Base-by-base conservation (phyloP, 208 protist genomes). In the Crithidia sp. region DNA sequence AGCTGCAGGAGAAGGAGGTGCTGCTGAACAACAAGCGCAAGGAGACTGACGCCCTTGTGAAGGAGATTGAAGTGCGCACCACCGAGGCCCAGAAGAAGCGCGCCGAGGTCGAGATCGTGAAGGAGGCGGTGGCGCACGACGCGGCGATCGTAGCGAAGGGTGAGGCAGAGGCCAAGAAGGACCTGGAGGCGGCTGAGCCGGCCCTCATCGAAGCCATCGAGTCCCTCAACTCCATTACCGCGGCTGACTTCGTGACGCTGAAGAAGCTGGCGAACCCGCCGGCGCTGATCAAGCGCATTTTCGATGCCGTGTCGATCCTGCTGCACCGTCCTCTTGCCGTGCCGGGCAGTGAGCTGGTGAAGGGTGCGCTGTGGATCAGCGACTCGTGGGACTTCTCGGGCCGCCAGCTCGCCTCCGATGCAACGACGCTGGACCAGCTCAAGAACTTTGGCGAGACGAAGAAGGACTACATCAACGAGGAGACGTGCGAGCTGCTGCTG, bases 381-480 rank as follows among this genome's bases (percentile, higher is more conserved):
- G 92, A 96, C 78, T 97, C 94, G 62, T 97, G 94, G 94, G 90
- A 95, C 60, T 94, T 89, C 74, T 89, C 83, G 57, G 90, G 94
- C 41, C 78, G 90, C 37, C 87, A 92, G 77, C 85, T 96, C 45
- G 92, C 91, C 64, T 92, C 89, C 5, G 89, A 95, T 60, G 86
- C 90, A 0, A 72, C 72, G 45, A 94, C 90, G 64, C 84, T 95
- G 16, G 81, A 97, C 36, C 70, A 85, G 57, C 82, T 96, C 43
- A 90, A 93, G 67, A 83, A 87, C 53, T 94, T 97, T 72, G 90
- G 91, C 67, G 73, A 93, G 65, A 91, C 86, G 40, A 91, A 95
- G 76, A 97, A 96, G 83, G 98, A 99, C 81, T 80, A 89, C 64
- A 99, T 99, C 84, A 99, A 99, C 77, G 98, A 99, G 78, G 98